A percentile compares a stretch with the other conserved stretches of the same genome.
phyloP scores from a whole-genome alignment of 1,139 yeast species.

The Schwanniomyces etchellsii region DNA sequence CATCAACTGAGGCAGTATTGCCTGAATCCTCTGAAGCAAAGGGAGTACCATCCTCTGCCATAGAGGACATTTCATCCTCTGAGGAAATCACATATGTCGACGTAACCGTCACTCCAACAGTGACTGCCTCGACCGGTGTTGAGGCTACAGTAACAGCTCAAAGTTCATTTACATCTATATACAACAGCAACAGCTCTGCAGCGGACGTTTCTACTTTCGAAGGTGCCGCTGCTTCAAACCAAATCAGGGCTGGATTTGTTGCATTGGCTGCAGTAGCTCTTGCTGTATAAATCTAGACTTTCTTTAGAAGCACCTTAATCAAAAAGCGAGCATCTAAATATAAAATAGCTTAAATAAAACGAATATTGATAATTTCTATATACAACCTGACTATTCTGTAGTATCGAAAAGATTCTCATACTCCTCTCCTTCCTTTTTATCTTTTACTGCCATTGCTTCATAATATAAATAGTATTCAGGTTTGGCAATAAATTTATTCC shows the following conservation, averaged over 20 bases:
- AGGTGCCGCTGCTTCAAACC: slow-evolving; percentile 24
- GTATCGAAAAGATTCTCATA: too few species aligned
- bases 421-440: too few species aligned
- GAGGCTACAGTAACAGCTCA: slow-evolving; percentile 30
- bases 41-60: slow-evolving; percentile 12
- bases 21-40: slow-evolving; percentile 9
- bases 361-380: too few species aligned
- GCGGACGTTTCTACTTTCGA: slow-evolving; percentile 17
- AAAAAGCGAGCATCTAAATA: too few species aligned
- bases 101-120: slow-evolving; percentile 29
- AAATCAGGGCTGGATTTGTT: slow-evolving; percentile 30
- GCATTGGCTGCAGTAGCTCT: slow-evolving; percentile 44
- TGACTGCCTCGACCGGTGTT: slow-evolving; percentile 30
- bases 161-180: slow-evolving; percentile 25
- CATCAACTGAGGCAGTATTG: slow-evolving; percentile 9
- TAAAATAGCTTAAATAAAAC: too few species aligned
- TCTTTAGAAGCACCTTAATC: too few species aligned
- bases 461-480: slow-evolving; percentile 6
- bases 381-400: too few species aligned
- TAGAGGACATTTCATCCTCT: slow-evolving; percentile 9
- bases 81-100: slow-evolving; percentile 21
- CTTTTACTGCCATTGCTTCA: too few species aligned
- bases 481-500: slow-evolving; percentile 76
- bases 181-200: slow-evolving; percentile 14
- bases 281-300: slow-evolving; percentile 27